phyloP scores from a whole-genome alignment of 352 stramenopile genomes.

The Globisporangium carolinianum region DNA sequence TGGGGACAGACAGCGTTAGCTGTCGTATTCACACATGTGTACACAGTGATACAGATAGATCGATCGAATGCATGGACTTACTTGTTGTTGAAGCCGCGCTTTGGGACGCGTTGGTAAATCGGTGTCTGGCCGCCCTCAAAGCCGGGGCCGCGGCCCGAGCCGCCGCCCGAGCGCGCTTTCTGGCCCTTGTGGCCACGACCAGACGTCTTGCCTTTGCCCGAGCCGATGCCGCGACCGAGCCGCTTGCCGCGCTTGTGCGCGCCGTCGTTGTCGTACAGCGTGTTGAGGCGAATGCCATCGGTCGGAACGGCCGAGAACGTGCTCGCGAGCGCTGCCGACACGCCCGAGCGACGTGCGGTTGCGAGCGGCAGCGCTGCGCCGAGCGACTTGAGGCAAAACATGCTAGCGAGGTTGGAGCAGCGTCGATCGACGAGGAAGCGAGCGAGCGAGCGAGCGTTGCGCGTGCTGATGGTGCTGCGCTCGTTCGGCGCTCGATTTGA shows the following conservation, averaged over 20 bases:
- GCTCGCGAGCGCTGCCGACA: conserved; percentile 34
- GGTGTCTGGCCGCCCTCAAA: conserved; percentile 99
- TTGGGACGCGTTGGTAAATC: conserved; percentile 95
- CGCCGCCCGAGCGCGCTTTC: conserved; percentile 89
- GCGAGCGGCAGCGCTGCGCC: conserved; percentile 35
- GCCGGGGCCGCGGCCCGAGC: conserved; percentile 69
- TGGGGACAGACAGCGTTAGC: conserved; percentile 7
- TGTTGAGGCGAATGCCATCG: conserved; percentile 77
- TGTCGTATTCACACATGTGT: background rate
- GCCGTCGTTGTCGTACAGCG: conserved; percentile 78
- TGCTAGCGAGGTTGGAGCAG: background rate
- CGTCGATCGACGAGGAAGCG: conserved; percentile 4
- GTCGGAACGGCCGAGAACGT: conserved; percentile 43
- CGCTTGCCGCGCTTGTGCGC: conserved; percentile 88
- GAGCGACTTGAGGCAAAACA: conserved; percentile 62
- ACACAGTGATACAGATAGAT: conserved; percentile 11
- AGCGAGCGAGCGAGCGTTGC: background rate
- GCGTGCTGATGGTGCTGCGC: background rate
- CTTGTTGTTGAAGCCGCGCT: conserved; percentile 97
- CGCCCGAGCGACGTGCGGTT: conserved; percentile 5
- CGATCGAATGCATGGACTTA: conserved; percentile 9
- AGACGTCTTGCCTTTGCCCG: conserved; percentile 92
- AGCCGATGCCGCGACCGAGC: conserved; percentile 89
- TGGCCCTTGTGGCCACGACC: conserved; percentile 97
- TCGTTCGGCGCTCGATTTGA: background rate